Evolutionary conservation across 768 basidiomycete species (phyloP).

Genomic region (Tylopilus intermedius): DNA sequence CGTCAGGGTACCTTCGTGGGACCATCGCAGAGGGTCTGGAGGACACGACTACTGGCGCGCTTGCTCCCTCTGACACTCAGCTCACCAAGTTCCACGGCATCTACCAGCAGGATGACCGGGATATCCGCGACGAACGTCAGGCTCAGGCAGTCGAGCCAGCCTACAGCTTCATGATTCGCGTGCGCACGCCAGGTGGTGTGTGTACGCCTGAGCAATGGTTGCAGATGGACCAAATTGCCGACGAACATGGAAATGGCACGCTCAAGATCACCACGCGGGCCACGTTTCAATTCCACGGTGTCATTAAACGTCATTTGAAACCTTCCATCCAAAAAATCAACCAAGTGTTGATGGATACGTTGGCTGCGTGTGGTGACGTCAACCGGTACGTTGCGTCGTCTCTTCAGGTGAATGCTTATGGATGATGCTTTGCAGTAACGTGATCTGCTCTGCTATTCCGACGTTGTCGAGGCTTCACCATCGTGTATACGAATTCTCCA

Average conservation of each 20-base stretch:
- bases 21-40: conserved; percentile 90
- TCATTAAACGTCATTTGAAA: conserved; percentile 95
- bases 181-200: conserved; percentile 93
- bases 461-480: conserved; percentile 80
- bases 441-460: conserved; percentile 88
- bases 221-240: conserved; percentile 92
- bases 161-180: conserved; percentile 97
- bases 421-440: conserved; percentile 52
- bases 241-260: conserved; percentile 88
- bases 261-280: conserved; percentile 97
- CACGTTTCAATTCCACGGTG: conserved; percentile 99
- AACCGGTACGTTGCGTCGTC: conserved; percentile 56
- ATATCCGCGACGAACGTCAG: conserved; percentile 94
- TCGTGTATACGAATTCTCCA: conserved; percentile 80
- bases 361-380: conserved; percentile 98
- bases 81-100: conserved; percentile 98
- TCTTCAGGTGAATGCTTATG: background rate
- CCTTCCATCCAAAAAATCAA: conserved; percentile 97
- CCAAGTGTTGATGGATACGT: conserved; percentile 81
- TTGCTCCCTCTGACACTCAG: conserved; percentile 86
- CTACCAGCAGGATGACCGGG: conserved; percentile 96
- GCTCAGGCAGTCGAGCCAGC: conserved; percentile 92
- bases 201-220: conserved; percentile 91
- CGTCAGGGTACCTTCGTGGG: conserved; percentile 87
- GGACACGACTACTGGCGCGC: conserved; percentile 84